Conservation (phyloP, 169 alveolate species). For the Ichthyophthirius multifiliis region DNA sequence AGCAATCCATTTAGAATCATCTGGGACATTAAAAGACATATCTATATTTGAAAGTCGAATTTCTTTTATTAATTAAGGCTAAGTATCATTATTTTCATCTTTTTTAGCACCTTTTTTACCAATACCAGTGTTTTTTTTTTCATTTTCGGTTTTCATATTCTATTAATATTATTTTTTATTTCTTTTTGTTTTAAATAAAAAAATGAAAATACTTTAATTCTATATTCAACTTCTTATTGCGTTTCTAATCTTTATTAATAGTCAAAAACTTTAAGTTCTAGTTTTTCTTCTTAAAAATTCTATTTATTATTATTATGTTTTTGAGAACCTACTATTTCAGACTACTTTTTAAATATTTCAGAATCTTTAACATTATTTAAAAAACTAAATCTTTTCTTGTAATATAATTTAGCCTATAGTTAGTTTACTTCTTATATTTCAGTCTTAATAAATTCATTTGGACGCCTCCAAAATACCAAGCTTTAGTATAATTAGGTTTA, state of each 20-base stretch:
- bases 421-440: slow-evolving; percentile 39
- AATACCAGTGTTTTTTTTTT: slow-evolving; percentile 31
- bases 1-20: slow-evolving; percentile 80
- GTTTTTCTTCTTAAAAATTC: slow-evolving; percentile 39
- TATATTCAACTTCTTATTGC: slow-evolving; percentile 70
- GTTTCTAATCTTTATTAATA: slow-evolving; percentile 80
- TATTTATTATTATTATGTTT: slow-evolving; percentile 13
- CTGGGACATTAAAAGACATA: slow-evolving; percentile 64
- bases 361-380: slow-evolving; percentile 32
- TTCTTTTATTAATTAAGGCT: slow-evolving; percentile 48
- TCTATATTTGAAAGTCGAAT: slow-evolving; percentile 66
- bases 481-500: slow-evolving; percentile 33
- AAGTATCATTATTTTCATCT: slow-evolving; percentile 44
- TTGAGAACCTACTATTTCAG: slow-evolving; percentile 20
- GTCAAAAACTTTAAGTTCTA: slow-evolving; percentile 37
- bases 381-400: slow-evolving; percentile 31
- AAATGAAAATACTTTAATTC: too few species aligned
- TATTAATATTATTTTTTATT: too few species aligned
- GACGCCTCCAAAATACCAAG: slow-evolving; percentile 55
- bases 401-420: slow-evolving; percentile 35
- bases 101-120: slow-evolving; percentile 43
- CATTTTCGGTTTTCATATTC: slow-evolving; percentile 37
- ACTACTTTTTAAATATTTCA: slow-evolving; percentile 36
- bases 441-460: slow-evolving; percentile 34
- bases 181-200: too few species aligned